Percentiles rank a stretch among this genome's conserved stretches.
Conservation (phyloP, 139 green algal genomes). For the Chlorella vulgaris region DNA sequence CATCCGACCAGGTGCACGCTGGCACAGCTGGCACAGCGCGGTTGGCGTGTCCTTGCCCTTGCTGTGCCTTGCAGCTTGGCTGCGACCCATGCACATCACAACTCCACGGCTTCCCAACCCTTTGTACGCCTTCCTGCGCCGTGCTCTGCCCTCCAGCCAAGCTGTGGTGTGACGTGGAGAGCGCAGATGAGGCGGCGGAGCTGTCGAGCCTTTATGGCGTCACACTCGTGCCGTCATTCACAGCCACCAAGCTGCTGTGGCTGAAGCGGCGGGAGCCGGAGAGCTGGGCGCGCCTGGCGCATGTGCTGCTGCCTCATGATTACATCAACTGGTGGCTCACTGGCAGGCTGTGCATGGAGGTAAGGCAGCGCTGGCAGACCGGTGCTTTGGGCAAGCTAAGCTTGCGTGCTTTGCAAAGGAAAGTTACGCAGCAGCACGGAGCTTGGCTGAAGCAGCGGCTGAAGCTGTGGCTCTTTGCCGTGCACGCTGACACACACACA, state of each 20-base stretch:
- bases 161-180: conserved; percentile 91
- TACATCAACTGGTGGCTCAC: conserved; percentile 87
- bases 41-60: background rate
- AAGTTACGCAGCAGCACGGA: no score
- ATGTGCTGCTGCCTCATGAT: conserved; percentile 85
- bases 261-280: conserved; percentile 82
- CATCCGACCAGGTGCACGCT: conserved; percentile 45
- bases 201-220: conserved; percentile 37
- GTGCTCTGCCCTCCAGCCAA: conserved; percentile 48
- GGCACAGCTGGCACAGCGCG: no score
- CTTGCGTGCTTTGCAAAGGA: no score
- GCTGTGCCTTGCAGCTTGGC: background rate
- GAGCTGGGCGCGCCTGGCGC: conserved; percentile 50
- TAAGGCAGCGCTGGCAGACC: no score
- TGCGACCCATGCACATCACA: background rate
- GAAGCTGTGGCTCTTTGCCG: background rate
- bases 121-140: background rate
- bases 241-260: conserved; percentile 89
- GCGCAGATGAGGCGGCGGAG: conserved; percentile 66
- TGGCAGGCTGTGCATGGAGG: conserved; percentile 61
- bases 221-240: conserved; percentile 82
- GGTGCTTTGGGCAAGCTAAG: no score
- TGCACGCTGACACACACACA: background rate
- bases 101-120: background rate
- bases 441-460: background rate